These are phyloP conservation scores for Globisporangium abappressorium DNA, from an alignment of 352 stramenopile genomes.

Conservation along the genomic window DNA sequence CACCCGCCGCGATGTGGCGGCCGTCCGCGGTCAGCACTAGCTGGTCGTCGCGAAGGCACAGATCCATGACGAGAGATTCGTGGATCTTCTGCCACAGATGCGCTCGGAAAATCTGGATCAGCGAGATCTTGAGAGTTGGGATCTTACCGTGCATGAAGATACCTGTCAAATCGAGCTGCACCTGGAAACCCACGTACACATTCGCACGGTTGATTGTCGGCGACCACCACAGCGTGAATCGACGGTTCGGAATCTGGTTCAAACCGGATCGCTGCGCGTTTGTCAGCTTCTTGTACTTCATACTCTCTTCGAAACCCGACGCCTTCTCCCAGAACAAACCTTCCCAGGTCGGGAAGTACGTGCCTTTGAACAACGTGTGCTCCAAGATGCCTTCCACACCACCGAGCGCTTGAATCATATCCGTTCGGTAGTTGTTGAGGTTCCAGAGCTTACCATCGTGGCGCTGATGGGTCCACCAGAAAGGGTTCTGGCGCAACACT, in stretches of 20 bases:
- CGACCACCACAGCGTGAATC: conserved; percentile 99
- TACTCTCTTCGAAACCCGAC: conserved; percentile 92
- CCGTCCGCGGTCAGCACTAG: conserved; percentile 19
- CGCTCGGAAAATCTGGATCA: conserved; percentile 96
- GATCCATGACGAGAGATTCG: conserved; percentile 97
- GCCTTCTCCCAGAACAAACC: conserved; percentile 99
- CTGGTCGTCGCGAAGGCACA: conserved; percentile 37
- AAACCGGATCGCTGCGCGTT: conserved; percentile 99
- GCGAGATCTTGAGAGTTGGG: conserved; percentile 99
- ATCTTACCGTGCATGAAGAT: conserved; percentile 99
- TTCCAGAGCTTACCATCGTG: conserved; percentile 99
- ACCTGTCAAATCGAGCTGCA: conserved; percentile 99
- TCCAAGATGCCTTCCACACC: conserved; percentile 99
- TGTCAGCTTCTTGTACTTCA: conserved; percentile 99
- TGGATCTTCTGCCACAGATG: conserved; percentile 99
- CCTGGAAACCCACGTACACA: conserved; percentile 99
- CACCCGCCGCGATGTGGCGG: conserved; percentile 10
- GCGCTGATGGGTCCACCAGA: conserved; percentile 99
- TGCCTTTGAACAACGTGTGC: conserved; percentile 99
- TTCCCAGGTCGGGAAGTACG: conserved; percentile 99
- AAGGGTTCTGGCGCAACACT: conserved; percentile 96
- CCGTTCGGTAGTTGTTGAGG: conserved; percentile 99
- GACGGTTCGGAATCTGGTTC: conserved; percentile 99
- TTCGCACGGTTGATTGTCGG: conserved; percentile 99
- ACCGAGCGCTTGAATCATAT: conserved; percentile 99